phyloP scores from a whole-genome alignment of 176 grass and related monocot species.

The Paspalum vaginatum region DNA sequence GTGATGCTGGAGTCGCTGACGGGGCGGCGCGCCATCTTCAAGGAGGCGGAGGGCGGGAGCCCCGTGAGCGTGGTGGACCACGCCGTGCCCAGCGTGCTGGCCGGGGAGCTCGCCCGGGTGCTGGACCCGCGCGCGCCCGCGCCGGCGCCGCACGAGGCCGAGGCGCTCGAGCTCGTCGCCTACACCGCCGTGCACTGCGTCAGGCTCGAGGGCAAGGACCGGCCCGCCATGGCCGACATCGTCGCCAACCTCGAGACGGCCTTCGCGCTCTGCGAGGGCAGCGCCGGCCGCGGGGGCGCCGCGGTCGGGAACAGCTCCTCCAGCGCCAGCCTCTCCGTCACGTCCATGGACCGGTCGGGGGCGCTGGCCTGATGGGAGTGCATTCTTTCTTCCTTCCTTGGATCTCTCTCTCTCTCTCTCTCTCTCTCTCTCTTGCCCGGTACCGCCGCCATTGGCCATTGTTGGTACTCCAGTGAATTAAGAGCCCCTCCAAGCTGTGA shows the following conservation, averaged over 20 bases:
- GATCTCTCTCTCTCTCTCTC: no score
- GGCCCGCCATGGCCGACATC: conserved; percentile 72
- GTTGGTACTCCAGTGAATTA: no score
- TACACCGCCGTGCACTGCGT: conserved; percentile 87
- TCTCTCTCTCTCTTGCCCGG: no score
- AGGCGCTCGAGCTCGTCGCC: conserved; percentile 80
- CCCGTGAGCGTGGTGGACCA: conserved; percentile 75
- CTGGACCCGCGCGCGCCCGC: conserved; percentile 60
- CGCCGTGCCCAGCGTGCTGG: conserved; percentile 54
- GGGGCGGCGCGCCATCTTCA: conserved; percentile 75
- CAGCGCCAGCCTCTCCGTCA: conserved; percentile 60
- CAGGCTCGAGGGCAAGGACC: conserved; percentile 64
- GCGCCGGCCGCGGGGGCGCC: not conserved
- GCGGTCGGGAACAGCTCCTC: conserved; percentile 55
- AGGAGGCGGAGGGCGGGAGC: conserved; percentile 55
- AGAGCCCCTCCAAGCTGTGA: no score
- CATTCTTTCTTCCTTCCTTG: no score
- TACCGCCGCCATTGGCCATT: no score
- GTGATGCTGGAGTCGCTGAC: conserved; percentile 92
- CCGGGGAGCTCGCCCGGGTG: conserved; percentile 58
- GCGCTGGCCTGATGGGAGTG: not conserved
- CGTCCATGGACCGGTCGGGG: conserved; percentile 54
- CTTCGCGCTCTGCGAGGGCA: conserved; percentile 63
- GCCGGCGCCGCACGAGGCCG: conserved; percentile 50
- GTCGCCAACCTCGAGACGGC: conserved; percentile 85